Base-by-base conservation (phyloP, 441 rosid species). In the Manihot esculenta region DNA sequence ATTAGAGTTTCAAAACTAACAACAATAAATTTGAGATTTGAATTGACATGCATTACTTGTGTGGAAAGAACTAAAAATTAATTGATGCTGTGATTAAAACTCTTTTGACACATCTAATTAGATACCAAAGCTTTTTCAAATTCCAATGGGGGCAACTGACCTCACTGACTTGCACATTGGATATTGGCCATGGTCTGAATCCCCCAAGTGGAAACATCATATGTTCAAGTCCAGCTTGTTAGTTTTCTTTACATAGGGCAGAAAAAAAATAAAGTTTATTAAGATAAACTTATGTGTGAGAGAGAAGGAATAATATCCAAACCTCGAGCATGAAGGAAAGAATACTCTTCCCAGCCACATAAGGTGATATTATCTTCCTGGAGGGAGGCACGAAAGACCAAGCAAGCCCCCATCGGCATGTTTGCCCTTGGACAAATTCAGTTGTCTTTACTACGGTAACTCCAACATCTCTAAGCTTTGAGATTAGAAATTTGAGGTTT, bases 321-420 rank as follows among this genome's bases (percentile, higher is more conserved):
- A 89, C 98, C 96, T 92, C 96, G 41, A 92, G 92, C 84, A 82
- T 89, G 81, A 94, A 92, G 71, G 94, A 91, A 50, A 77, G 23
- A 68, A 33, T 75, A 30, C 64, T 84, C 81, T 81, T 89, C 71
- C 74, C 79, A 45, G 78, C 74, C 30, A 84, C 79, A 41, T 66
- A 84, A 47, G 86, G 74, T n/a, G 85, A 70, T 76, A 86, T 38
- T 66, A 93, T 84, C 87, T 84, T 88, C 87, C 75, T 82, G 76
- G 75, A 64, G 42, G 88, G 84, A 71, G 94, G 92, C 72, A 87
- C 64, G 69, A 89, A 93, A 50, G 98, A 92, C 97, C 98, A 93
- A 57, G 97, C 98, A 69, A 95, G 87, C 59, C 98, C 97, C 99
- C 99, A 93, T 64, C 97, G 87, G 62, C 88, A 82, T 62, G 99